Evolutionary conservation across 345 rosid genomes (phyloP), one percentile per base, ranked within the genome.

Genomic region (Acer saccharum): DNA sequence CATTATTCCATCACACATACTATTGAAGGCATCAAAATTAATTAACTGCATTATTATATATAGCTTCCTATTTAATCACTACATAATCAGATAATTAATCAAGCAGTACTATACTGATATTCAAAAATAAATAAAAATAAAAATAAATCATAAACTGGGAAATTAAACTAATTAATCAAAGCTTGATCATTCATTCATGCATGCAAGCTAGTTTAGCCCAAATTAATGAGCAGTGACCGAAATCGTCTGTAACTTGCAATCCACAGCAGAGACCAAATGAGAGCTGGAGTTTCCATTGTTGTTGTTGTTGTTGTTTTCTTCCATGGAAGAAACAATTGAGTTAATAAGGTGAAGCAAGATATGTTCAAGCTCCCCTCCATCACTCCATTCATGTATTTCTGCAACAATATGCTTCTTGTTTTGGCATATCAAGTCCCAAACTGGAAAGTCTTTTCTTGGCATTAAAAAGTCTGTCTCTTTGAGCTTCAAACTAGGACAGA

Each of bases 371-470:
- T 86, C 91, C 73, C 85, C 87, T 2, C 98, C 98, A 43, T 93
- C 91, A 17, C 74, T 84, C 98, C 97, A 95, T 66, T 88, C 95
- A 76, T 87, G 88, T n/a, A 93, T 89, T 41, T 87, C 81, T 1
- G 95, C 95, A 76, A 86, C 88, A 27, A 95, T 68, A 21, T 86
- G 61, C 84, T 77, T 75, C 0, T 91, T 89, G 65, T 89, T 89
- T 68, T 76, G 71, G 85, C 87, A 71, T 29, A 93, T 95, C 39
- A 93, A 84, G 11, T 90, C 94, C 98, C 95, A 93, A 7, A 91
- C 89, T 7, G 98, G 98, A 64, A 83, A 95, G 23, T 88, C 82
- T 82, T 92, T 95, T 83, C 98, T 94, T 10, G 98, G 98, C 98
- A 93, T 93, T 79, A 86, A 58, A 65, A 72, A 81, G 80, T 93